Evolutionary conservation across 129 eudicot species (phyloP).

Genomic region (Tagetes erecta): DNA sequence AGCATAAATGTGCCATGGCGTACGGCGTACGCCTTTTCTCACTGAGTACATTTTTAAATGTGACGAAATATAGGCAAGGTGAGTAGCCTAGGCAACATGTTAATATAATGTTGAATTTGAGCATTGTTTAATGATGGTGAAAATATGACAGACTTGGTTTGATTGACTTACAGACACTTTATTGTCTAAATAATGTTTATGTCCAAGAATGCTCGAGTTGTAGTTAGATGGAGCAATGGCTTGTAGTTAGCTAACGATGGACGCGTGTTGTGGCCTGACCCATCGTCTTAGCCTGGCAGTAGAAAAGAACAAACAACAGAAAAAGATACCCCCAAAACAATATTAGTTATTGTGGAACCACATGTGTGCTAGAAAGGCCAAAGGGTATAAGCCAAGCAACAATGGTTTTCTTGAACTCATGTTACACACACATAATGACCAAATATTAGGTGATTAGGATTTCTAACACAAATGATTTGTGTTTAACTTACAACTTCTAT

Average conservation of each 20-base stretch:
- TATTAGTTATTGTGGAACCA: constrained; percentile 19
- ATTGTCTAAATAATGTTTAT: too few relatives aligned
- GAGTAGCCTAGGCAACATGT: neutral
- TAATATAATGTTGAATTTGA: neutral
- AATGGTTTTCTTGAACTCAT: constrained; percentile 5
- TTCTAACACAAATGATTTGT: neutral
- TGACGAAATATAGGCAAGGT: neutral
- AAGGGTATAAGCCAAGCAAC: neutral
- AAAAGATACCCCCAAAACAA: neutral
- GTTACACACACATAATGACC: constrained; percentile 4
- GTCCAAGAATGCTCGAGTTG: too few relatives aligned
- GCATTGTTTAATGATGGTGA: neutral
- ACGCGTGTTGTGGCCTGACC: too few relatives aligned
- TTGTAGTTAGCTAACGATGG: too few relatives aligned
- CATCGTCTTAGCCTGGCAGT: too few relatives aligned
- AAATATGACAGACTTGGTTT: neutral
- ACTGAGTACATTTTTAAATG: constrained; percentile 22
- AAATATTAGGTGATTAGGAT: constrained; percentile 6
- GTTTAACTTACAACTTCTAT: constrained; percentile 9
- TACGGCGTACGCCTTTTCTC: constrained; percentile 58
- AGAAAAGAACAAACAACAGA: neutral
- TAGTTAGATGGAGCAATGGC: too few relatives aligned
- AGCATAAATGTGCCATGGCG: constrained; percentile 48
- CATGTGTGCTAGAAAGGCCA: constrained; percentile 4
- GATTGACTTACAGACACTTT: neutral